phyloP scores from a whole-genome alignment of 768 basidiomycete species.

The Pulveroboletus frians region DNA sequence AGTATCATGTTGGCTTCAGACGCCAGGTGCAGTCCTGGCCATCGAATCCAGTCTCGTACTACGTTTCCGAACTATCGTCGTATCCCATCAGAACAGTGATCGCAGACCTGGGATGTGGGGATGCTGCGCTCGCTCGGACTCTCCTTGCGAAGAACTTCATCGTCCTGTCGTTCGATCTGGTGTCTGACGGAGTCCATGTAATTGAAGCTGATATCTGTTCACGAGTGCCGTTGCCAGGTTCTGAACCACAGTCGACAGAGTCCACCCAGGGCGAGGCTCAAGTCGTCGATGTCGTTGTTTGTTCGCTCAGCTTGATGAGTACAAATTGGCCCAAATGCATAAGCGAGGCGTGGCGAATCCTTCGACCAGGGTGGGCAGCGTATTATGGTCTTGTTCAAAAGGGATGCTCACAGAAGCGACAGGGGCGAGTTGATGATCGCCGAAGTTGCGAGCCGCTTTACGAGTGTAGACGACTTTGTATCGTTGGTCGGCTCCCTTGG shows the following conservation, averaged over 20 bases:
- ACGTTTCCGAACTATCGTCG: slow-evolving; percentile 57
- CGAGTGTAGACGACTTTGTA: slow-evolving; percentile 60
- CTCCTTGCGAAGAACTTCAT: slow-evolving; percentile 63
- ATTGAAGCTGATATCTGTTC: slow-evolving; percentile 87
- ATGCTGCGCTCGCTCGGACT: slow-evolving; percentile 77
- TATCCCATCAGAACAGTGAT: slow-evolving; percentile 69
- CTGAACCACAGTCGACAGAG: slow-evolving; percentile 41
- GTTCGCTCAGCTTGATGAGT: slow-evolving; percentile 94
- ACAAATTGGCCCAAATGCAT: slow-evolving; percentile 93
- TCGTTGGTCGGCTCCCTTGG: slow-evolving; percentile 62
- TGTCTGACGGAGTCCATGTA: slow-evolving; percentile 70
- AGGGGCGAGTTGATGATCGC: slow-evolving; percentile 85
- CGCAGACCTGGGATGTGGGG: slow-evolving; percentile 93
- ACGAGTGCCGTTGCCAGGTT: slow-evolving; percentile 80
- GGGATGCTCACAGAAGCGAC: slow-evolving; percentile 8
- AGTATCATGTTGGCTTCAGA: slow-evolving; percentile 94
- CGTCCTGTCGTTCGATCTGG: slow-evolving; percentile 77
- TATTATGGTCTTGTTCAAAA: not conserved
- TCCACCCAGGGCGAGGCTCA: slow-evolving; percentile 55
- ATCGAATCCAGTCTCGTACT: slow-evolving; percentile 84
- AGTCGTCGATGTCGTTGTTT: slow-evolving; percentile 87
- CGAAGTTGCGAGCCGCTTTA: slow-evolving; percentile 84
- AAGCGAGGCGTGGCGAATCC: slow-evolving; percentile 82
- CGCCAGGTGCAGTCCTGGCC: slow-evolving; percentile 93
- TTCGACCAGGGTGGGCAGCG: slow-evolving; percentile 67